Evolutionary conservation across 352 stramenopile genomes (phyloP), one percentile per base, ranked within the genome.

Genomic region (Phytophthora palmivora): DNA sequence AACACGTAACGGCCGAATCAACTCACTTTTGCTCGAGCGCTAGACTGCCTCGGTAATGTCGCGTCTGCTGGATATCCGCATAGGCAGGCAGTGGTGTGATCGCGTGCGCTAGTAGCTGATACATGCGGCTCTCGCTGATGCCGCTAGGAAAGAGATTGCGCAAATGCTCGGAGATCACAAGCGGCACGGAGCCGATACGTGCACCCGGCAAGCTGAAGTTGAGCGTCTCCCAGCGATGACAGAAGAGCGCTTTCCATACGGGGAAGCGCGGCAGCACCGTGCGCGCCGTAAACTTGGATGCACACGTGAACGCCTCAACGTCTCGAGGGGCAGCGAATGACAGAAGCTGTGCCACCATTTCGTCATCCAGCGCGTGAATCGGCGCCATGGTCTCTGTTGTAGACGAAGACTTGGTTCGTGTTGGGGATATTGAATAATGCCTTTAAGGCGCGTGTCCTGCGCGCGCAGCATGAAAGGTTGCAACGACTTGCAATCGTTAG

Each of bases 181-280:
- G 37, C 18, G 54, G 44, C 24, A 64, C 54, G 21, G 21, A 32
- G 28, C 59, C 64, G 19, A 12, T 47, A 0, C 44, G 26, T 14
- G 58, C 63, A 3, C 68, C 68, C 0, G 58, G 52, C 38, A 76
- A 39, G 19, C 47, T 42, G 53, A 74, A 76, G 63, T 76, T 76
- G 44, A 76, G 56, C 30, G 63, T 64, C 49, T 70, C 63, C 68
- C 68, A 76, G 37, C 58, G 68, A 18, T 62, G 58, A 28, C 58
- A 67, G 68, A 74, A 76, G 19, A 76, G 53, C 44, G 58, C 38
- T 21, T 67, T 59, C 68, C 68, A 76, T 16, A 76, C 58, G 30
- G 68, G 68, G 45, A 76, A 76, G 43, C 42, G 63, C 32, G 68
- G 68, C 44, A 76, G 53, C 12, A 76, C 68, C 2, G 28, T 38